Percentiles rank a stretch among this genome's conserved stretches.
Evolutionary conservation across 2,329 filamentous ascomycete genomes (phyloP).

Genomic region (Ceratocystis colombiana): DNA sequence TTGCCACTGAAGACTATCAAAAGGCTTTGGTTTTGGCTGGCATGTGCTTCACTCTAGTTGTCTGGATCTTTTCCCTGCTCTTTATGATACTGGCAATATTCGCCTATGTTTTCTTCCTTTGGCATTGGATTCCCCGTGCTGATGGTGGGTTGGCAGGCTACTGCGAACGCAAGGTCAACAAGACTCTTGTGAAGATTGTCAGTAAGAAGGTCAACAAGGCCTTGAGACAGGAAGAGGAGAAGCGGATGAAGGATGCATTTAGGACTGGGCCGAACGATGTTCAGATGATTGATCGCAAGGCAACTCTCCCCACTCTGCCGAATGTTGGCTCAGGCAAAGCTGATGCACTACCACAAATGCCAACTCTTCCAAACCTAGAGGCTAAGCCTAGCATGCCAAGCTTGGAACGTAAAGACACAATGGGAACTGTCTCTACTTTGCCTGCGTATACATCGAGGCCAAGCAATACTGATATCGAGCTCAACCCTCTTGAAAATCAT

Average conservation of each 20-base stretch:
- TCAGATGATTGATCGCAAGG: conserved; percentile 43
- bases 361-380: conserved; percentile 42
- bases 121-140: conserved; percentile 74
- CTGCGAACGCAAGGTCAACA: conserved; percentile 86
- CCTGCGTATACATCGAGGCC: conserved; percentile 53
- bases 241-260: conserved; percentile 44
- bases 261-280: conserved; percentile 44
- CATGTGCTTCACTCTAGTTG: conserved; percentile 84
- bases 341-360: conserved; percentile 48
- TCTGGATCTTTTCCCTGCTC: conserved; percentile 77
- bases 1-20: conserved; percentile 63
- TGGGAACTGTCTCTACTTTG: conserved; percentile 41
- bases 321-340: conserved; percentile 34
- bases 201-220: conserved; percentile 80
- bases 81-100: conserved; percentile 63
- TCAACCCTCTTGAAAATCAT: conserved; percentile 41
- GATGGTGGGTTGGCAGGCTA: conserved; percentile 76
- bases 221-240: conserved; percentile 63
- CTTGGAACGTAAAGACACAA: conserved; percentile 49
- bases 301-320: conserved; percentile 53
- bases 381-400: conserved; percentile 22
- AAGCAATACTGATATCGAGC: conserved; percentile 45
- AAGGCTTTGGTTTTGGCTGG: conserved; percentile 76
- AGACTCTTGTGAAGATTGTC: conserved; percentile 73
- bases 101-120: conserved; percentile 81